Evolutionary conservation across 2,329 filamentous ascomycete genomes (phyloP).

Genomic region (Aspergillus tamarii): DNA sequence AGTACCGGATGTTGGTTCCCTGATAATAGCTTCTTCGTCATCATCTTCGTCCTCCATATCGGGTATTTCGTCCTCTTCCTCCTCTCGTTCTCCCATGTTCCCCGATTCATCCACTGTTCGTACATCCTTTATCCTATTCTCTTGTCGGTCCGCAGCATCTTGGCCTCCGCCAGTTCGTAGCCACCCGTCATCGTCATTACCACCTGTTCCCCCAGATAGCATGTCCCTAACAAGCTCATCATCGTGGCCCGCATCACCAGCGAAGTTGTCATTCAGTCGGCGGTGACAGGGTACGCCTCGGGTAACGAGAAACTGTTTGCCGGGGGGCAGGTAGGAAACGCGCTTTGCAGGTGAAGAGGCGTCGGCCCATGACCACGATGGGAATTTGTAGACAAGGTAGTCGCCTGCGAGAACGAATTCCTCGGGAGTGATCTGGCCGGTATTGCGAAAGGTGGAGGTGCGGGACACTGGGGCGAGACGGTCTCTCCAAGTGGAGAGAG

Average conservation of each 20-base stretch:
- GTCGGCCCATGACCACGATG: conserved; percentile 95
- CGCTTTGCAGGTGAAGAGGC: conserved; percentile 80
- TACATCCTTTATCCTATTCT: conserved; percentile 77
- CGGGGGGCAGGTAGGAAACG: conserved; percentile 77
- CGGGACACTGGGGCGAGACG: conserved; percentile 86
- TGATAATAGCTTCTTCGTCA: conserved; percentile 91
- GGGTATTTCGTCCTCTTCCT: conserved; percentile 77
- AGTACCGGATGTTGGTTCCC: conserved; percentile 63
- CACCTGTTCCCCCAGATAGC: conserved; percentile 56
- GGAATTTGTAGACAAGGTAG: conserved; percentile 98
- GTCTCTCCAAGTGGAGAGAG: conserved; percentile 88
- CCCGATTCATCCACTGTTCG: conserved; percentile 87
- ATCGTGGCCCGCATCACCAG: conserved; percentile 81
- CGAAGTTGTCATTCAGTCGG: conserved; percentile 89
- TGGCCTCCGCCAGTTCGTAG: conserved; percentile 77
- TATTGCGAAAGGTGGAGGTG: conserved; percentile 89
- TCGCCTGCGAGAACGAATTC: conserved; percentile 96
- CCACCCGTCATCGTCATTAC: conserved; percentile 81
- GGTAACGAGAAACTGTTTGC: conserved; percentile 95
- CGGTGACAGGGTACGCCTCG: conserved; percentile 92
- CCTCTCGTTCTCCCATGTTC: conserved; percentile 75
- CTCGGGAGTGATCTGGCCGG: conserved; percentile 94
- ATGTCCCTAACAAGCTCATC: conserved; percentile 84
- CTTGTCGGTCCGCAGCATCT: conserved; percentile 67
- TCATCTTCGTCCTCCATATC: conserved; percentile 99